These are phyloP conservation scores for Scedosporium minutisporum DNA, from an alignment of 2,329 filamentous ascomycete genomes.

Conservation along the genomic window DNA sequence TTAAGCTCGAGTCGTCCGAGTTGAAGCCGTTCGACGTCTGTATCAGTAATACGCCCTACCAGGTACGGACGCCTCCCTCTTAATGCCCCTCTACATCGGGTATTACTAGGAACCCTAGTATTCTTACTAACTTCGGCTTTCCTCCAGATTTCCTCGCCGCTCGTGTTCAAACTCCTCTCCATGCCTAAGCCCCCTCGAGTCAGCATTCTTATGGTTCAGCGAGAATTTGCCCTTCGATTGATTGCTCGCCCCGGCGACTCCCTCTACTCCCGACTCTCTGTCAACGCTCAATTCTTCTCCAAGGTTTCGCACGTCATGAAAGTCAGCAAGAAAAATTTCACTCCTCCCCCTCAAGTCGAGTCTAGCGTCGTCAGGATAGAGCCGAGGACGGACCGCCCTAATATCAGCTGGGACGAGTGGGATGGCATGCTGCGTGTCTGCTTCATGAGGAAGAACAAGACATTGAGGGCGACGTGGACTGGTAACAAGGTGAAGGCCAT, in stretches of 20 bases:
- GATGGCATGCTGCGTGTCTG: conserved; percentile 75
- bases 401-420: conserved; percentile 91
- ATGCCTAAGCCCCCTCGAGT: conserved; percentile 72
- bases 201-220: conserved; percentile 92
- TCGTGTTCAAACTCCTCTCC: conserved; percentile 83
- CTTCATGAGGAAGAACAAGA: conserved; percentile 75
- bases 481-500: conserved; percentile 72
- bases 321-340: conserved; percentile 94
- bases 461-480: conserved; percentile 70
- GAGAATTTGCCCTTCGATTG: conserved; percentile 84
- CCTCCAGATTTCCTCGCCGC: conserved; percentile 69
- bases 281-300: conserved; percentile 86
- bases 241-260: conserved; percentile 82
- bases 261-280: conserved; percentile 80
- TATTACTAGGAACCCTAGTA: not conserved
- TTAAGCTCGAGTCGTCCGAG: conserved; percentile 62
- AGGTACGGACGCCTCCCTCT: conserved; percentile 28
- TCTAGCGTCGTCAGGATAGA: conserved; percentile 83
- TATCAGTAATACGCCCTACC: conserved; percentile 60
- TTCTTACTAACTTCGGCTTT: conserved; percentile 11
- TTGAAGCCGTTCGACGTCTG: conserved; percentile 70
- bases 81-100: not conserved
- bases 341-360: conserved; percentile 87
- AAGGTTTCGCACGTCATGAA: conserved; percentile 69
- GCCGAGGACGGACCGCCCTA: conserved; percentile 69